These are phyloP conservation scores for Arxiozyma telluris DNA, from an alignment of 1,139 yeast species.

Conservation along the genomic window DNA sequence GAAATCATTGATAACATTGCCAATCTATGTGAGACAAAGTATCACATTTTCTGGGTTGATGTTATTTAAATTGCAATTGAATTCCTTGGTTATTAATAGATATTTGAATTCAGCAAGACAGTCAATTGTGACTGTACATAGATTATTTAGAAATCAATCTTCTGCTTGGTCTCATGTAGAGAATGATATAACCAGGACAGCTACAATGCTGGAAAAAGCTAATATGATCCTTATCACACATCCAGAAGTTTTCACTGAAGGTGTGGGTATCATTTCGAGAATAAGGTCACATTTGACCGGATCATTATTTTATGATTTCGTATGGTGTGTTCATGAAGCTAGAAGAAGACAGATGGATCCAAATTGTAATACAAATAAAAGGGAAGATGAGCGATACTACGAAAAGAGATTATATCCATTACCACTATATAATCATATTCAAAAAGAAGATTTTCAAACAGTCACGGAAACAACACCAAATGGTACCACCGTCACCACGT, in stretches of 20 bases:
- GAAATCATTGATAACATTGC: constrained; percentile 68
- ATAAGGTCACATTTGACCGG: constrained; percentile 93
- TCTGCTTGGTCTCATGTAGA: constrained; percentile 89
- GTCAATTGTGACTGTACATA: constrained; percentile 85
- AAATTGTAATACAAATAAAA: constrained; percentile 34
- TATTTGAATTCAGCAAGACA: constrained; percentile 86
- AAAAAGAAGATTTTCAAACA: constrained; percentile 83
- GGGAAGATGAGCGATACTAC: constrained; percentile 8
- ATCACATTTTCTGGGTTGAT: constrained; percentile 74
- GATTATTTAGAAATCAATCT: constrained; percentile 75
- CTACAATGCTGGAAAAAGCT: constrained; percentile 82
- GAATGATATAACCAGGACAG: constrained; percentile 85
- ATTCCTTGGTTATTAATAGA: constrained; percentile 66
- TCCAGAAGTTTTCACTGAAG: constrained; percentile 67
- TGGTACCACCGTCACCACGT: constrained; percentile 83
- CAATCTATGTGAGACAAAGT: constrained; percentile 79
- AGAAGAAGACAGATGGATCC: constrained; percentile 56
- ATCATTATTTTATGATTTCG: constrained; percentile 81
- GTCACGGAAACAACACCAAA: constrained; percentile 82
- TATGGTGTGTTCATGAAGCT: constrained; percentile 94
- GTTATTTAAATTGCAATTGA: constrained; percentile 71
- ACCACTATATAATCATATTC: constrained; percentile 88
- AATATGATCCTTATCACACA: constrained; percentile 81
- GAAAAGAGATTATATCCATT: constrained; percentile 49
- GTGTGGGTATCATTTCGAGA: constrained; percentile 67